Base-by-base conservation (phyloP, 2,329 filamentous ascomycete genomes). In the Hymenoscyphus repandus region DNA sequence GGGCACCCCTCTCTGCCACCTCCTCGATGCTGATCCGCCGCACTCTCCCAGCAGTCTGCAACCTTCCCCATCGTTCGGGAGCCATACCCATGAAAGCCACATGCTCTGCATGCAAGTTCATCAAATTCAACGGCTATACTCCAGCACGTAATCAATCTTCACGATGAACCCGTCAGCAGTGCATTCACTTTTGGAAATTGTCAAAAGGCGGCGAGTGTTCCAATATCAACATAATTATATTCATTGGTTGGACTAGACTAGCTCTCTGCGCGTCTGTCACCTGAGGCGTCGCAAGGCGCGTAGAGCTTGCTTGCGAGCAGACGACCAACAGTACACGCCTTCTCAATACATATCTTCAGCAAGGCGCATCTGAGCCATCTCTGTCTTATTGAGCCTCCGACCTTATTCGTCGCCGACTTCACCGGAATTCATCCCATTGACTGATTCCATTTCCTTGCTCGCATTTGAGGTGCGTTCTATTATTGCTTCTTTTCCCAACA, bases 151-250 rank as follows among this genome's bases (percentile, higher is more conserved):
- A 45, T 30, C 42, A 45, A 30, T 18, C 27, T 34, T 34, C 22
- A 32, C 42, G 6, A 34, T 27, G 32, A 40, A 32, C 38, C 20
- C 17, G 32, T 52, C 47, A 34, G 36, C 40, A 46, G 22, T 7
- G 22, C 22, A 27, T 27, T 7, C 7, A 4, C 22, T 27, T 7
- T 27, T 4, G 22, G 22, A 27, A 27, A 27, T 27, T 7, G 4
- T 27, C 22, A 27, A 53, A 62, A 61, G 58, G 62, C 60, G 58
- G 58, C 58, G 55, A 56, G 56, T 58, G 63, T 63, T 65, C 59
- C 60, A 63, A 54, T 41, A 58, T 46, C 22, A 48, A 49, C 42
- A 17, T 49, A 42, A 36, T 31, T 37, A 44, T 46, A 49, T 45
- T 47, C 40, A 62, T 61, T 63, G 46, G 46, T 41, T 49, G 30